Evolutionary conservation across 306 rosid genomes (phyloP).

Genomic region (Vicia villosa): DNA sequence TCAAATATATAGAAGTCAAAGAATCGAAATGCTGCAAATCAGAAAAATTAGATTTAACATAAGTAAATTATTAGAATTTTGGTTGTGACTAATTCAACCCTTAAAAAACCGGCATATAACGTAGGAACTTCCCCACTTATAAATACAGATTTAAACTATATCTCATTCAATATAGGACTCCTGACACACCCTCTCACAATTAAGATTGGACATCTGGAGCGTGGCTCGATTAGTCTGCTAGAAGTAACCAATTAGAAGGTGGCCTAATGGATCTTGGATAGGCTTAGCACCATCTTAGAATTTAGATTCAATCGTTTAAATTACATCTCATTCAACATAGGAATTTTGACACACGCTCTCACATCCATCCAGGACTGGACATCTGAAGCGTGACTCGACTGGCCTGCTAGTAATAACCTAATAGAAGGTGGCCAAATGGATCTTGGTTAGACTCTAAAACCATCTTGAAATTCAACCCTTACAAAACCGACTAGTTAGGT

Average conservation of each 20-base stretch:
- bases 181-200: no score
- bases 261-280: no score
- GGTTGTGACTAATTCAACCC: not conserved
- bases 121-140: no score
- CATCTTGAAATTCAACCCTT: no score
- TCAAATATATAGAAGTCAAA: conserved; percentile 40
- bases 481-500: no score
- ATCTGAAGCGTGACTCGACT: not conserved
- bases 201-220: not conserved
- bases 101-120: not conserved
- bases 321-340: not conserved
- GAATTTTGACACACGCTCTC: no score
- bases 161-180: not conserved
- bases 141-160: not conserved
- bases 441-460: no score
- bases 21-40: conserved; percentile 38
- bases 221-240: not conserved
- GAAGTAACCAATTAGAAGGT: no score
- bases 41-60: conserved; percentile 3
- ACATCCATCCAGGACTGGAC: no score
- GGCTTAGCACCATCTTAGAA: no score
- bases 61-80: not conserved
- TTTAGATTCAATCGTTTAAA: no score
- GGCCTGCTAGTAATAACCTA: not conserved
- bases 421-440: not conserved